Conservation (phyloP, 192 early-diverging fungal species). For the Coemansia sp. region DNA sequence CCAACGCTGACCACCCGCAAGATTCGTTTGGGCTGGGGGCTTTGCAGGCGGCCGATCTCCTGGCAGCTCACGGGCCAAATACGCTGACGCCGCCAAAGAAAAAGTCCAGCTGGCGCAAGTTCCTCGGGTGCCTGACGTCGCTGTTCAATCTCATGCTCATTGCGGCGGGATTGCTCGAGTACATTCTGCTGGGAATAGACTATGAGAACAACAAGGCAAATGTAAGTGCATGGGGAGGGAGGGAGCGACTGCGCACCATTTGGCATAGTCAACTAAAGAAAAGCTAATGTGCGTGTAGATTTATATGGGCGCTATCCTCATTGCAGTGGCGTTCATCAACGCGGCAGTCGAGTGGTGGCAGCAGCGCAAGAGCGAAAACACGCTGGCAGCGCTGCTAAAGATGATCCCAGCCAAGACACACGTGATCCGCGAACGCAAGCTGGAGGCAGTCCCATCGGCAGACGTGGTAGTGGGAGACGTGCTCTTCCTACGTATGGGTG, state of each 20-base stretch:
- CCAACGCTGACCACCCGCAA: slow-evolving; percentile 62
- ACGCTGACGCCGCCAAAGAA: slow-evolving; percentile 83
- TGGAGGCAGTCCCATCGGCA: slow-evolving; percentile 63
- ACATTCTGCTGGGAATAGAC: slow-evolving; percentile 79
- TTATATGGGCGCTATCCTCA: slow-evolving; percentile 86
- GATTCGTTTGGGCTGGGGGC: slow-evolving; percentile 68
- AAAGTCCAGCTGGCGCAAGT: slow-evolving; percentile 70
- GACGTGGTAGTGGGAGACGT: slow-evolving; percentile 85
- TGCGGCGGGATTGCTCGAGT: slow-evolving; percentile 75
- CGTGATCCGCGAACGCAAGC: slow-evolving; percentile 73
- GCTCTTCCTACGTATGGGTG: slow-evolving; percentile 85
- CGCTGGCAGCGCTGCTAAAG: slow-evolving; percentile 87
- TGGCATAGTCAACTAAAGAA: too few species aligned
- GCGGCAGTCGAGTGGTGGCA: slow-evolving; percentile 93
- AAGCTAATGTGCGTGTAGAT: too few species aligned
- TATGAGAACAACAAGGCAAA: slow-evolving; percentile 69
- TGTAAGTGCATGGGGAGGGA: too few species aligned
- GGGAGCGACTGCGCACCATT: too few species aligned
- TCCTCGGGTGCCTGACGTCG: slow-evolving; percentile 66
- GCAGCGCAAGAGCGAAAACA: slow-evolving; percentile 81
- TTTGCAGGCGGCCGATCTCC: slow-evolving; percentile 61
- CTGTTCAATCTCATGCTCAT: slow-evolving; percentile 92
- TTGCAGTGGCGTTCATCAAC: slow-evolving; percentile 86
- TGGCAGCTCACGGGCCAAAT: slow-evolving; percentile 77
- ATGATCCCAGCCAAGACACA: slow-evolving; percentile 85